Conservation (phyloP, 352 stramenopile genomes). For the Globisporangium megalacanthum region DNA sequence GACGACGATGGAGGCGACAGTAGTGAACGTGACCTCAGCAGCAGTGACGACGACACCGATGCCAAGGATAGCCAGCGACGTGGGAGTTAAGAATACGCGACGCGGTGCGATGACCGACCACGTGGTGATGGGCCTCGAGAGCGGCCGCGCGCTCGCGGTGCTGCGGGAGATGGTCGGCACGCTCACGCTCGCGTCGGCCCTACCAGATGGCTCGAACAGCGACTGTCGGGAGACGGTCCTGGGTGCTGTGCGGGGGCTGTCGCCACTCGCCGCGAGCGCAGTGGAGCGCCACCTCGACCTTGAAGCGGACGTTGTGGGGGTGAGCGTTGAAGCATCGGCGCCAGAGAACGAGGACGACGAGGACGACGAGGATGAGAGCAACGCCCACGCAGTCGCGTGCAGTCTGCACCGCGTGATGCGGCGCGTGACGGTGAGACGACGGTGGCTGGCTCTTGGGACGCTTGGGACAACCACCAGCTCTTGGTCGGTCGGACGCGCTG, state of each 20-base stretch:
- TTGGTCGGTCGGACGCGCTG: neutral
- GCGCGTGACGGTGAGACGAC: slow-evolving; percentile 17
- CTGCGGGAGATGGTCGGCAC: slow-evolving; percentile 26
- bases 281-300: slow-evolving; percentile 12
- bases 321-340: neutral
- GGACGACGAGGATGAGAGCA: slow-evolving; percentile 14
- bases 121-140: slow-evolving; percentile 26
- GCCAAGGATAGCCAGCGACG: neutral
- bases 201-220: slow-evolving; percentile 13
- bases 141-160: slow-evolving; percentile 29
- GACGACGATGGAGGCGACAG: slow-evolving; percentile 9
- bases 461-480: neutral
- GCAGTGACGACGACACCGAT: neutral
- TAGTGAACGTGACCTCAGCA: slow-evolving; percentile 8
- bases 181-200: slow-evolving; percentile 22
- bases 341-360: slow-evolving; percentile 1
- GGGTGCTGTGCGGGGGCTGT: slow-evolving; percentile 4
- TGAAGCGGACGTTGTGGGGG: slow-evolving; percentile 3
- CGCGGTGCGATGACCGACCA: slow-evolving; percentile 12
- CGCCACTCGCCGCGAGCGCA: neutral
- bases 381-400: slow-evolving; percentile 19
- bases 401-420: slow-evolving; percentile 25
- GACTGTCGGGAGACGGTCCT: neutral
- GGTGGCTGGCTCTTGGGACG: neutral
- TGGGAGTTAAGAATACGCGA: neutral